Conservation (phyloP, 2,329 filamentous ascomycete species). For the Cladorrhinum sp. region DNA sequence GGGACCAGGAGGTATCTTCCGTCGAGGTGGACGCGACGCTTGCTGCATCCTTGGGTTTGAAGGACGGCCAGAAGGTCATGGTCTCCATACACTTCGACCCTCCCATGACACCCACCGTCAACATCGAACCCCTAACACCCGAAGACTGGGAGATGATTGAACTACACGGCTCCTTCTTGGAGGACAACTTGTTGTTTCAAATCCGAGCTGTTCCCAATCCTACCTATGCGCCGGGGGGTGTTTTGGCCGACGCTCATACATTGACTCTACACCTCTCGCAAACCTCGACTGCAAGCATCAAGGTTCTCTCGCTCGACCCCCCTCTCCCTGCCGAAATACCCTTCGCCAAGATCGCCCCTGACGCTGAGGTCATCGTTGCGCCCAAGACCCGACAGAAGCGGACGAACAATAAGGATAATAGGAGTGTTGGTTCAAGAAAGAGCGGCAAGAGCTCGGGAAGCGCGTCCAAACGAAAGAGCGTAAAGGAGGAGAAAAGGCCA, state of each 20-base stretch:
- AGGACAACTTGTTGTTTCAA: conserved; percentile 88
- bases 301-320: conserved; percentile 78
- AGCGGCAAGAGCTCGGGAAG: conserved; percentile 74
- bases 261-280: conserved; percentile 91
- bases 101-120: conserved; percentile 85
- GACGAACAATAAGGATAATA: conserved; percentile 66
- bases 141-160: conserved; percentile 99
- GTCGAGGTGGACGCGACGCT: conserved; percentile 88
- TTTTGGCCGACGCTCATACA: conserved; percentile 63
- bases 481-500: conserved; percentile 63
- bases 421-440: conserved; percentile 76
- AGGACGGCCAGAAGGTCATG: conserved; percentile 76
- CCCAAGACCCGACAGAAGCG: conserved; percentile 80
- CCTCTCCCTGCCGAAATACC: conserved; percentile 62
- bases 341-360: conserved; percentile 89
- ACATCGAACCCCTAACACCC: conserved; percentile 92
- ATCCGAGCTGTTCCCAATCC: conserved; percentile 93
- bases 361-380: conserved; percentile 95
- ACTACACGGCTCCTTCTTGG: conserved; percentile 90
- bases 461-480: conserved; percentile 51
- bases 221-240: conserved; percentile 53
- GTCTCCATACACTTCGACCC: conserved; percentile 80
- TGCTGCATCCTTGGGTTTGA: conserved; percentile 70
- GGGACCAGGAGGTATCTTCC: conserved; percentile 72
- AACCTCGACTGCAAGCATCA: conserved; percentile 91